Evolutionary conservation across 129 eudicot species (phyloP), one percentile per base, ranked within the genome.

Genomic region (Solidago caesia): DNA sequence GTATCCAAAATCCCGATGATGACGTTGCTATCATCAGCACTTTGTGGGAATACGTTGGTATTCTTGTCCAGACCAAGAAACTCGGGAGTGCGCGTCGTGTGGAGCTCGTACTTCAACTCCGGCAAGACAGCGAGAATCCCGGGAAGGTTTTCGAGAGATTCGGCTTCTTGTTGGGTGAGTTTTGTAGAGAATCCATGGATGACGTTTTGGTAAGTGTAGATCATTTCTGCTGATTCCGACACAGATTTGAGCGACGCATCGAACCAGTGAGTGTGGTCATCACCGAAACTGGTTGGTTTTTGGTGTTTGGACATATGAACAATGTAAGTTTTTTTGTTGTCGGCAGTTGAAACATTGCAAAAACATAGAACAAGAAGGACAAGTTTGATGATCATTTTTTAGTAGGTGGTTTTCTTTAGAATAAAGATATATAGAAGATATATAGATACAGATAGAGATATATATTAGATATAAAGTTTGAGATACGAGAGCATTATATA

Each of bases 11-110:
- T 85, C 0, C 98, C 98, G 4, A 93, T 77, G 2, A 93, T 44
- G 45, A 90, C 96, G 5, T 88, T 92, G 25, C 88, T 75, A 1
- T 71, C 91, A 6, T 82, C 56, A 45, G 49, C 64, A 0, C 92
- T 81, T 63, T 81, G 79, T 0, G 90, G 92, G 81, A 88, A 88
- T 69, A 81, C 52, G 16, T 83, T 79, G 0, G 75, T 75, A 72
- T 71, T 80, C 77, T 79, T 82, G 29, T 90, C 96, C 12, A 93
- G 96, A 0, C 98, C 97, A 2, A 93, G 86, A 29, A 93, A 93
- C 79, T 79, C 63, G 1, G 98, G 98, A 7, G 98, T 90, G 42
- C 98, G 92, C 8, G 98, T 93, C 1, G 98, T 93, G 71, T 93
- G 98, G 5, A 93, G 87, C 76, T 93, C 88, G 78, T 93, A 93